Percentiles rank a stretch among this genome's conserved stretches.
phyloP scores from a whole-genome alignment of 2,329 filamentous ascomycete genomes.

The Hypoxylon sp. region DNA sequence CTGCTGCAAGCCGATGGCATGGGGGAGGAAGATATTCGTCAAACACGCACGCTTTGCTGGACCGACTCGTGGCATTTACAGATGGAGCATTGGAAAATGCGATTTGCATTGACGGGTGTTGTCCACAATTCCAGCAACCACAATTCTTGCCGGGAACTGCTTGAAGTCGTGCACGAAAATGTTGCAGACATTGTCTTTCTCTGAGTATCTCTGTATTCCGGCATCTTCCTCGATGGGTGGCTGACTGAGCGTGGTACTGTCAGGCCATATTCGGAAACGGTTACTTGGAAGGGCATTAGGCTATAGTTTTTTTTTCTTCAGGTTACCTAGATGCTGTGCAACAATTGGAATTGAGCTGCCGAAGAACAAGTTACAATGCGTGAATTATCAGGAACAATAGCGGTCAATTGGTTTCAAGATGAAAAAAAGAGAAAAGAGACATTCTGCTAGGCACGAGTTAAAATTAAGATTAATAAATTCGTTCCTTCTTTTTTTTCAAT shows the following conservation, averaged over 20 bases:
- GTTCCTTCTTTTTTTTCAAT: conserved; percentile 9
- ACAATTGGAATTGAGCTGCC: conserved; percentile 22
- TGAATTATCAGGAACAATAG: conserved; percentile 19
- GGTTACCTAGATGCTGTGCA: conserved; percentile 25
- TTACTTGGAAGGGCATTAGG: conserved; percentile 21
- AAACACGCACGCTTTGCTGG: conserved; percentile 7
- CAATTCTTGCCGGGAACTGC: conserved; percentile 7
- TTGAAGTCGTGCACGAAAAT: conserved; percentile 11
- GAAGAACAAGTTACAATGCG: conserved; percentile 24
- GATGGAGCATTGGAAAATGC: conserved; percentile 26
- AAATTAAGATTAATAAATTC: not conserved
- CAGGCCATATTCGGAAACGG: conserved; percentile 16
- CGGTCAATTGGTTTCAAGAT: conserved; percentile 27
- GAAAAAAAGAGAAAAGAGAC: not conserved
- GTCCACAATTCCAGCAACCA: conserved; percentile 11
- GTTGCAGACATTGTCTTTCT: conserved; percentile 13
- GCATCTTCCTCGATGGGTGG: conserved; percentile 11
- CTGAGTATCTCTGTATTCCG: conserved; percentile 4
- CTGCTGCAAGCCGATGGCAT: too few relatives aligned
- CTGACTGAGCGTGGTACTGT: conserved; percentile 15
- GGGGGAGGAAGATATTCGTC: conserved; percentile 6
- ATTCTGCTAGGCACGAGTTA: too few relatives aligned
- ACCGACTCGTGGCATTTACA: conserved; percentile 20
- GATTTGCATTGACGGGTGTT: conserved; percentile 22
- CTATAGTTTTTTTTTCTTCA: conserved; percentile 6